Percentiles rank a stretch among this genome's conserved stretches.
phyloP scores from a whole-genome alignment of 352 stramenopile genomes.

The Pythium sukuiense region DNA sequence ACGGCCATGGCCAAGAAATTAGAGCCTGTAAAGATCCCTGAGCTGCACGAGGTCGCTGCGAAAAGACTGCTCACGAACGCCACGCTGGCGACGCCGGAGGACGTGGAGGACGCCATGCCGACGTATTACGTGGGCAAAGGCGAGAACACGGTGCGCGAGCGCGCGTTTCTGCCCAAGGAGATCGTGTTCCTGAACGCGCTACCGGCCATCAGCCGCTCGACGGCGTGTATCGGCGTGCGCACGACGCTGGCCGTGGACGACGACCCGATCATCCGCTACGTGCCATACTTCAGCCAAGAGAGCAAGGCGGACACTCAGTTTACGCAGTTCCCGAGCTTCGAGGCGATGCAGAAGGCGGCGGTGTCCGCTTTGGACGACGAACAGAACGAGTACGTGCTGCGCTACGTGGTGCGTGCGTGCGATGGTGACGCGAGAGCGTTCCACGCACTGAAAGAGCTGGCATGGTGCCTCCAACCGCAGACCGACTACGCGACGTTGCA shows the following conservation, averaged over 20 bases:
- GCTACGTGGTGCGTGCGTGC: slow-evolving; percentile 47
- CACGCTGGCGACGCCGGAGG: background rate
- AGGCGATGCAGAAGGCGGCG: slow-evolving; percentile 33
- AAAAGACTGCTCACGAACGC: slow-evolving; percentile 41
- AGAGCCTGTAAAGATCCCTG: slow-evolving; percentile 33
- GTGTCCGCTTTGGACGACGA: slow-evolving; percentile 65
- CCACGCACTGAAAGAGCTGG: slow-evolving; percentile 43
- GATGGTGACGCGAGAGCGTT: slow-evolving; percentile 45
- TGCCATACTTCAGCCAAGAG: slow-evolving; percentile 50
- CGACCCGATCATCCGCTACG: slow-evolving; percentile 81
- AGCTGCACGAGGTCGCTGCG: slow-evolving; percentile 47
- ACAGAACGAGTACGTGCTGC: slow-evolving; percentile 60
- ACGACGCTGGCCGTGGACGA: slow-evolving; percentile 64
- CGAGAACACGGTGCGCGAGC: slow-evolving; percentile 40
- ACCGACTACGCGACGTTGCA: slow-evolving; percentile 60
- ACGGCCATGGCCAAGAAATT: background rate
- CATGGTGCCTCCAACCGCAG: slow-evolving; percentile 52
- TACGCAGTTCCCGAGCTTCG: slow-evolving; percentile 39
- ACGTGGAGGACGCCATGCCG: slow-evolving; percentile 26
- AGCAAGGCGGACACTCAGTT: slow-evolving; percentile 30
- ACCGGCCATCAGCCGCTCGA: slow-evolving; percentile 50
- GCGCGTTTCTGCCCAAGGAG: slow-evolving; percentile 31
- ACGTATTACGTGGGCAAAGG: slow-evolving; percentile 49
- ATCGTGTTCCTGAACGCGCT: slow-evolving; percentile 49
- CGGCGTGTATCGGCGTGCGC: slow-evolving; percentile 57